Conservation (phyloP, 257 asterid species). For the Eucommia ulmoides region DNA sequence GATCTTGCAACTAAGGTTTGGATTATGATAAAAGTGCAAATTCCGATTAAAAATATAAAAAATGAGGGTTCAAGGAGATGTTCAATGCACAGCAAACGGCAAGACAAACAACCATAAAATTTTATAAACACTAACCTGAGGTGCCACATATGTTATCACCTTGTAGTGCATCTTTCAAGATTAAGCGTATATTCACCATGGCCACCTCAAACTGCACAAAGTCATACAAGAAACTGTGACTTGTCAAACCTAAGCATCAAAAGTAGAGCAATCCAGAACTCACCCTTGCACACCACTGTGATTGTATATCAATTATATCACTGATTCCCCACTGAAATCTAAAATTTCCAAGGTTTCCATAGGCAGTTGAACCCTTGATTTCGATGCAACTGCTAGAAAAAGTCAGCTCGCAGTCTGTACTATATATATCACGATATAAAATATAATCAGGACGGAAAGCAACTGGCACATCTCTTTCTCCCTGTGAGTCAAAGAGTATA, state of each 20-base stretch:
- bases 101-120: conserved; percentile 3
- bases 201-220: conserved; percentile 41
- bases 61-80: too few species aligned
- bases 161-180: conserved; percentile 22
- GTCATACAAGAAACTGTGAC: conserved; percentile 13
- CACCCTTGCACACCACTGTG: conserved; percentile 58
- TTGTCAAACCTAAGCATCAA: conserved; percentile 8
- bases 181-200: conserved; percentile 26
- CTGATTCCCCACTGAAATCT: conserved; percentile 42
- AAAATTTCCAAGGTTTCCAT: conserved; percentile 21
- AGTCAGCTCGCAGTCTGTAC: conserved; percentile 33
- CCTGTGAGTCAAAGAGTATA: conserved; percentile 38
- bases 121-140: conserved; percentile 30
- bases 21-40: conserved; percentile 5
- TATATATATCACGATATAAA: conserved; percentile 24
- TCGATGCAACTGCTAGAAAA: conserved; percentile 45
- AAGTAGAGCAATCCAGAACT: conserved; percentile 12
- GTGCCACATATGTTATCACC: conserved; percentile 16
- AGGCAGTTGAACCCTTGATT: conserved; percentile 29
- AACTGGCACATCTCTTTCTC: conserved; percentile 20
- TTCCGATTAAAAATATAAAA: conserved; percentile 3
- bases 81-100: conserved; percentile 13
- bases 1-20: background rate
- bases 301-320: conserved; percentile 52
- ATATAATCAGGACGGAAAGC: conserved; percentile 44